Conservation (phyloP, 257 asterid genomes). For the Nicotiana paniculata region DNA sequence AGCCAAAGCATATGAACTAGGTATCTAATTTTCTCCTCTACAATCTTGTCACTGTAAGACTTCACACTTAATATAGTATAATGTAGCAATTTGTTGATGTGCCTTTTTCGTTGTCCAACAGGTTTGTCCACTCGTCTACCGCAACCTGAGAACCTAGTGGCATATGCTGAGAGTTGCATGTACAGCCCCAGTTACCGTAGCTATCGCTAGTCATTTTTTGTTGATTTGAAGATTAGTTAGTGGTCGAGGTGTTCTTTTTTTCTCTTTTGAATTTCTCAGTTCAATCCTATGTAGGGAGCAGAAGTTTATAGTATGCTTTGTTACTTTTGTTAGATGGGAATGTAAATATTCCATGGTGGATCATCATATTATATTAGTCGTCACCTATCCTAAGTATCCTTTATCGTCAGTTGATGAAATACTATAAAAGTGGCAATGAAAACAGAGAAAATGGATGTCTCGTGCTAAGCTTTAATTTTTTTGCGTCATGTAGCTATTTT, state of each 20-base stretch:
- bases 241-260: neutral
- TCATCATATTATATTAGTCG: no score
- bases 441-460: no score
- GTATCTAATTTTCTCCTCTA: slow-evolving; percentile 21
- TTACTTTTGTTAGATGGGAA: neutral
- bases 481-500: no score
- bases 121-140: slow-evolving; percentile 91
- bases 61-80: neutral
- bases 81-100: neutral
- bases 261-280: neutral
- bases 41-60: neutral
- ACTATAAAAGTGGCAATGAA: no score
- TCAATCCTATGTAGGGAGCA: neutral
- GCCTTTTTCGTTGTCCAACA: slow-evolving; percentile 16
- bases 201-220: slow-evolving; percentile 43
- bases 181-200: slow-evolving; percentile 78
- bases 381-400: no score
- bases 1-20: slow-evolving; percentile 85
- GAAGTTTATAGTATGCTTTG: neutral
- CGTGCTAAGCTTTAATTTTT: no score
- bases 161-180: slow-evolving; percentile 84
- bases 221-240: neutral
- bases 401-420: no score
- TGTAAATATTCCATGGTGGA: neutral
- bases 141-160: slow-evolving; percentile 54